Conservation (phyloP, 768 basidiomycete genomes). For the Suillus bovinus region DNA sequence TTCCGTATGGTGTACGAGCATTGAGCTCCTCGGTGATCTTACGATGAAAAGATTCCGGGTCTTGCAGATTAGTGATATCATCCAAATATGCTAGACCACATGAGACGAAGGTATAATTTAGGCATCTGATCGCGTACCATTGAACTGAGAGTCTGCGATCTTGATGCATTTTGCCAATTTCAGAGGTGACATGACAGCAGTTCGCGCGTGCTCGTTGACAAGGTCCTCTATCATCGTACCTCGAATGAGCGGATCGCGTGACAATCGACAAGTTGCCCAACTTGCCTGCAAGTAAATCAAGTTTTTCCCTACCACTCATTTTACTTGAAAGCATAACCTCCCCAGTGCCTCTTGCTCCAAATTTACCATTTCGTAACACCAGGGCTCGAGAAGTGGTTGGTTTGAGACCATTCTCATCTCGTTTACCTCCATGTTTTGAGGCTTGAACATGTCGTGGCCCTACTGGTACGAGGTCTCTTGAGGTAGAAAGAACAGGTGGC, state of each 20-base stretch:
- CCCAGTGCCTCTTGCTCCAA: slow-evolving; percentile 70
- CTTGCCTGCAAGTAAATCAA: slow-evolving; percentile 76
- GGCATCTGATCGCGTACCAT: slow-evolving; percentile 45
- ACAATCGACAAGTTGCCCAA: slow-evolving; percentile 6
- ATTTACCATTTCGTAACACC: slow-evolving; percentile 71
- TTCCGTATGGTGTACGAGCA: slow-evolving; percentile 42
- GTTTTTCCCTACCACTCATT: slow-evolving; percentile 76
- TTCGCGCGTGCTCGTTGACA: slow-evolving; percentile 48
- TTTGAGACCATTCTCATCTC: slow-evolving; percentile 50
- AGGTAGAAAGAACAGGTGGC: slow-evolving; percentile 16
- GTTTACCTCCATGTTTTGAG: slow-evolving; percentile 35
- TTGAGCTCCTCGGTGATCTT: slow-evolving; percentile 57
- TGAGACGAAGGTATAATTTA: slow-evolving; percentile 10
- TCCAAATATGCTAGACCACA: slow-evolving; percentile 58
- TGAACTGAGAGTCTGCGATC: slow-evolving; percentile 73
- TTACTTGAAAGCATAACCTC: slow-evolving; percentile 59
- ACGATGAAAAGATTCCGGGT: slow-evolving; percentile 60
- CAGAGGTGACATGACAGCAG: slow-evolving; percentile 65
- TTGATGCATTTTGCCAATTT: slow-evolving; percentile 59
- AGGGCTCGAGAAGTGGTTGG: slow-evolving; percentile 75
- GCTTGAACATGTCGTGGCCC: slow-evolving; percentile 54
- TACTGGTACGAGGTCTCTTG: slow-evolving; percentile 50
- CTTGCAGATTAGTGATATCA: slow-evolving; percentile 65
- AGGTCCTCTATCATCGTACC: slow-evolving; percentile 58
- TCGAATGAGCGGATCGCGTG: slow-evolving; percentile 9